Conservation (phyloP, 805 yeast genomes). For the Pichia pseudocactophila region DNA sequence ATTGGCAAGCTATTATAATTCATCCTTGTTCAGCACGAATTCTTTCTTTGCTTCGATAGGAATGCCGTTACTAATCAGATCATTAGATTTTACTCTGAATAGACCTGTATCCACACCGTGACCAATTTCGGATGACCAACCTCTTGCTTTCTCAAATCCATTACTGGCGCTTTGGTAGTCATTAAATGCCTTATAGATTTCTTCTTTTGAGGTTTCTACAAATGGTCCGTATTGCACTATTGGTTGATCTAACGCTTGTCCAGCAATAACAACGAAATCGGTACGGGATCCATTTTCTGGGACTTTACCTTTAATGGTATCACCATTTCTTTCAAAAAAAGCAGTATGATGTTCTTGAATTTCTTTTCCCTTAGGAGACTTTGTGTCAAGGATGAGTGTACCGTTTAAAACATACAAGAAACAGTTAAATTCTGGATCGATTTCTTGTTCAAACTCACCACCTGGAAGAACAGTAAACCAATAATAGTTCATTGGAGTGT, state of each 20-base stretch:
- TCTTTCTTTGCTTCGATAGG: constrained; percentile 8
- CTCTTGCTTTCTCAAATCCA: constrained; percentile 60
- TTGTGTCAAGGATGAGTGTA: constrained; percentile 36
- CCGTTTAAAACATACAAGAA: constrained; percentile 67
- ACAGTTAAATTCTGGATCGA: constrained; percentile 54
- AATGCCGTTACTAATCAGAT: constrained; percentile 5
- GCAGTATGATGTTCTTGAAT: constrained; percentile 41
- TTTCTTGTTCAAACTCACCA: constrained; percentile 49
- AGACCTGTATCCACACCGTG: constrained; percentile 24
- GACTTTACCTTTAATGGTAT: constrained; percentile 42
- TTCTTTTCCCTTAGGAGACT: constrained; percentile 14
- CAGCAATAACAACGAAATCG: constrained; percentile 69
- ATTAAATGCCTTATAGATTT: constrained; percentile 57
- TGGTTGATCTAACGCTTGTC: constrained; percentile 63
- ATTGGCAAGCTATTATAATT: constrained; percentile 10
- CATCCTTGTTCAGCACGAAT: constrained; percentile 14
- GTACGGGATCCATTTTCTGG: constrained; percentile 39
- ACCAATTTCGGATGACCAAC: constrained; percentile 45
- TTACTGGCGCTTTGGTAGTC: constrained; percentile 63
- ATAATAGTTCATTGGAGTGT: constrained; percentile 72
- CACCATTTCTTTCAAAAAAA: constrained; percentile 67
- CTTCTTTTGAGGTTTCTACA: constrained; percentile 62
- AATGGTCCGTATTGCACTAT: constrained; percentile 88
- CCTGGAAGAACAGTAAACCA: constrained; percentile 59
- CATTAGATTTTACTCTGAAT: constrained; percentile 20